Base-by-base conservation (phyloP, 2,329 filamentous ascomycete species). In the Malbranchea zuffiana region DNA sequence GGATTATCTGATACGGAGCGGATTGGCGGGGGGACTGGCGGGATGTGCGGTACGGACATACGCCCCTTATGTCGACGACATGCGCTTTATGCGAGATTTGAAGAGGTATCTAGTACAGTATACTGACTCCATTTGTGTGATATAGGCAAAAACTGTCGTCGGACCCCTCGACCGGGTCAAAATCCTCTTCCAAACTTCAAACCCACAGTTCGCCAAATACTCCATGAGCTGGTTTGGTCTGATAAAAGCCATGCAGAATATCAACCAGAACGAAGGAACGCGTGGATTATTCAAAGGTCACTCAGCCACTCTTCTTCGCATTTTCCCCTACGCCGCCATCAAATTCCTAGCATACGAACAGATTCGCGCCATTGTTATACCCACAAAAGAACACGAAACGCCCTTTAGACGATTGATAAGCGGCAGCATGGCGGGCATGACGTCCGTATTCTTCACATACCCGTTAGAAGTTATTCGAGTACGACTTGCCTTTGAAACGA, bases 271-370 rank as follows among this genome's bases (percentile, higher is more conserved):
- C 30, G 82, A 92, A 44, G 90, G 90, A 24, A 47, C 73, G 2
- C 57, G 68, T 7, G 90, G 90, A 1, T 70, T 98, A 5, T 98
- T 86, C 63, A 81, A 90, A 35, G 90, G 90, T 5, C 90, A 98
- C 59, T 95, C 86, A 3, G 90, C 87, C 2, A 98, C 90, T 0
- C 68, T 98, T 2, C 70, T 96, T 35, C 80, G 90, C 46, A 93
- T 98, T 45, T 98, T 96, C 51, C 90, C 90, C 4, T 98, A 98
- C 59, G 90, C 88, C 11, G 88, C 83, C 30, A 94, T 96, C 62
- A 98, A 98, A 55, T 98, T 98, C 54, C 74, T 98, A 27, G 87
- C 88, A 30, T 98, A 98, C 65, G 90, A 98, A 60, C 90, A 98
- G 61, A 84, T 95, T 46, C 82, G 90, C 42, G 75, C 80, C 8